Evolutionary conservation across 164 flowering plant genomes (phyloP).

Genomic region (Taxillus chinensis): DNA sequence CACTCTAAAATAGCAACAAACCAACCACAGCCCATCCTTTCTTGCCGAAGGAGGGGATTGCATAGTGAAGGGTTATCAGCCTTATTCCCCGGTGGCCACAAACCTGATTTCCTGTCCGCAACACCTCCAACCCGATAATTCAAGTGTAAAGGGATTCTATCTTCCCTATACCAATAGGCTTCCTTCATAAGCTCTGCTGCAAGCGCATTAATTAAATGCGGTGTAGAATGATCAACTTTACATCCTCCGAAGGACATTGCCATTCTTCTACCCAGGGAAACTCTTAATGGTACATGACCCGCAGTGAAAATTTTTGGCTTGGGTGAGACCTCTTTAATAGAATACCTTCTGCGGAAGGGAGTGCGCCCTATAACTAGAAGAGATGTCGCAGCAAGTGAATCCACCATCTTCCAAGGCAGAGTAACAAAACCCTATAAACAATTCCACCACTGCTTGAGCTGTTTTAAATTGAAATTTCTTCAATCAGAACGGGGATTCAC

Average conservation of each 20-base stretch:
- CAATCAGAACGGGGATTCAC: constrained; percentile 3
- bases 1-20: constrained; percentile 90
- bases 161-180: constrained; percentile 42
- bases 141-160: constrained; percentile 29
- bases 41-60: constrained; percentile 84
- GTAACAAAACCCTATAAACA: neutral
- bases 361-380: neutral
- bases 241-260: constrained; percentile 10
- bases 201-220: constrained; percentile 33
- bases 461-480: neutral
- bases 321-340: neutral
- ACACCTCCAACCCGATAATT: constrained; percentile 26
- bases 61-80: constrained; percentile 77
- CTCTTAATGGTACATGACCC: constrained; percentile 17
- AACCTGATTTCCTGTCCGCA: constrained; percentile 28
- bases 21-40: constrained; percentile 99
- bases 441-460: neutral
- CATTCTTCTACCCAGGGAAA: constrained; percentile 24
- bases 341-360: neutral
- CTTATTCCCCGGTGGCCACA: constrained; percentile 75
- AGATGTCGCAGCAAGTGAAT: constrained; percentile 7
- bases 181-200: constrained; percentile 74
- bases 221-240: constrained; percentile 8
- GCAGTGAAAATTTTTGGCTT: neutral
- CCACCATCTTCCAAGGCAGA: constrained; percentile 13